Conservation (phyloP, 768 basidiomycete species). For the Russula emetica region DNA sequence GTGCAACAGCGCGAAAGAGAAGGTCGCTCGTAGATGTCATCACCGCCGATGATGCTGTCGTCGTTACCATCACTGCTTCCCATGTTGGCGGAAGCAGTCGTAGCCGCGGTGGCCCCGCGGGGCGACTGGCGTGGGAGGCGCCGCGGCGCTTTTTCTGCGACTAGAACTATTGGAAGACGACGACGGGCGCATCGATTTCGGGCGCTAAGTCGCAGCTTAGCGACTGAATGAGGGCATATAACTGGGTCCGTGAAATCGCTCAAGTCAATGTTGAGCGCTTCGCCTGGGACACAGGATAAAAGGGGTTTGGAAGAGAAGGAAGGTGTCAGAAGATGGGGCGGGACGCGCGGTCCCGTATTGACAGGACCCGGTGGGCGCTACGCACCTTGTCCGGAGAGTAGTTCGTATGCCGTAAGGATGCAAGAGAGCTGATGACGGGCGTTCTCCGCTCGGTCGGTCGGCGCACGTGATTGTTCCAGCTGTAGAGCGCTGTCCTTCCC, state of each 20-base stretch:
- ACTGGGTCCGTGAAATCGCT: slow-evolving; percentile 75
- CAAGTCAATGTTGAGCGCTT: slow-evolving; percentile 96
- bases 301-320: background rate
- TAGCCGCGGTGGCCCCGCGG: background rate
- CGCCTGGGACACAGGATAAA: slow-evolving; percentile 50
- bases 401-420: slow-evolving; percentile 95
- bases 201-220: slow-evolving; percentile 52
- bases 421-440: slow-evolving; percentile 68
- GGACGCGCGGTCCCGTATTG: slow-evolving; percentile 12
- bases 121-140: slow-evolving; percentile 28
- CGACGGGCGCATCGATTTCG: slow-evolving; percentile 52
- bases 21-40: slow-evolving; percentile 54
- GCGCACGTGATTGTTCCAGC: slow-evolving; percentile 24
- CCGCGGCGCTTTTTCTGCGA: background rate
- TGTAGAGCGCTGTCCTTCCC: slow-evolving; percentile 25
- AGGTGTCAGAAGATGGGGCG: background rate
- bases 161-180: slow-evolving; percentile 13
- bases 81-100: slow-evolving; percentile 25
- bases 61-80: background rate
- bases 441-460: slow-evolving; percentile 33
- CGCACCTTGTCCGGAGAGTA: slow-evolving; percentile 90
- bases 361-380: slow-evolving; percentile 19
- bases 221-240: slow-evolving; percentile 79
- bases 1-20: slow-evolving; percentile 80
- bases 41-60: no score